Evolutionary conservation across 805 yeast species (phyloP), one percentile per base, ranked within the genome.

Genomic region (Cyberlindnera veronae): DNA sequence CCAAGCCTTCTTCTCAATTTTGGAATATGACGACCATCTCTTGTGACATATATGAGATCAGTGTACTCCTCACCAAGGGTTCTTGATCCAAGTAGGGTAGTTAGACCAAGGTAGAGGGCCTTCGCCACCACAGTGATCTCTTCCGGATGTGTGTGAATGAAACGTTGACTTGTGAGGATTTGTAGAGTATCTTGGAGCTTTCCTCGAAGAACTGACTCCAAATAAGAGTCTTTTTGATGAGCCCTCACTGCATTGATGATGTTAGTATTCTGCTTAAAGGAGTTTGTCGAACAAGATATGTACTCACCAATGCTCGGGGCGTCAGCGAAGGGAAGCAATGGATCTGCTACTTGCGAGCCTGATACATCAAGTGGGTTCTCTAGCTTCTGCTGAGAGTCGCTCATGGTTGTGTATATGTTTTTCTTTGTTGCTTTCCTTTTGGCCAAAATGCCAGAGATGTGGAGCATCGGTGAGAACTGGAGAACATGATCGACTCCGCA

Each of bases 1-100:
- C 79, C 77, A 2, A 79, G 42, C 40, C 87, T 68, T 21, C 76
- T 66, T 30, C 59, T 27, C 4, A 63, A 22, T 24, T 59, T 62
- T 0, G 85, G 83, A 6, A 83, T 58, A 30, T 64, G 54, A 15
- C 52, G 68, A 0, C 88, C 86, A 26, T 61, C 59, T 36, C 75
- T 64, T 29, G 65, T 67, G 6, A 84, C 87, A 54, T 84, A 83
- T 7, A 78, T 62, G 39, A 87, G 63, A 60, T 91, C 96, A 12
- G 89, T 89, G 61, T 91, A 91, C 62, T 91, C 97, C 58, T 91
- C 98, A 1, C 99, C 99, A 20, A 93, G 64, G 0, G 98, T 91
- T 39, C 91, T 71, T 2, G 85, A 76, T 0, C 91, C 91, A 5
- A 76, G 43, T 12, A 84, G 63, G 0, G 96, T 90, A 0, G 97